Evolutionary conservation across 352 stramenopile genomes (phyloP).

Genomic region (Peronospora tabacina): DNA sequence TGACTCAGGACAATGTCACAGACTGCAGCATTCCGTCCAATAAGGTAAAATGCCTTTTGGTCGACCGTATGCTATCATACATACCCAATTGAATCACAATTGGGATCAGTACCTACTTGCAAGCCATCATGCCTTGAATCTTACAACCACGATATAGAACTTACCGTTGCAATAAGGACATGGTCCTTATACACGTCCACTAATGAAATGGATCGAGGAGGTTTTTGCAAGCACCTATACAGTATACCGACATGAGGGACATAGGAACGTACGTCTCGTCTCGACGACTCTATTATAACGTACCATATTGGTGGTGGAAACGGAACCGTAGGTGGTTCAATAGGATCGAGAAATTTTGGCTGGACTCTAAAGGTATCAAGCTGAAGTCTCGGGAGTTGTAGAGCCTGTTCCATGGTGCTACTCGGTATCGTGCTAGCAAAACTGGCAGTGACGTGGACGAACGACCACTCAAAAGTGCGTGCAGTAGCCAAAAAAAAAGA

Average conservation of each 20-base stretch:
- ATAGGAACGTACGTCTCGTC: too few species aligned
- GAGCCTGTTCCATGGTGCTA: conserved; percentile 41
- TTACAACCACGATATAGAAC: not conserved
- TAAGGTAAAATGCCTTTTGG: conserved; percentile 66
- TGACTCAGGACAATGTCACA: conserved; percentile 79
- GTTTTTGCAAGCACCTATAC: conserved; percentile 38
- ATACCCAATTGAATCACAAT: not conserved
- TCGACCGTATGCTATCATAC: conserved; percentile 56
- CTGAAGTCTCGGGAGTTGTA: conserved; percentile 61
- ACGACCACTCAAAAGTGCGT: conserved; percentile 1
- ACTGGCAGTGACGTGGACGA: conserved; percentile 12
- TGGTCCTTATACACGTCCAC: conserved; percentile 81
- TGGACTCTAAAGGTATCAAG: conserved; percentile 42
- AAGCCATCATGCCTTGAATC: not conserved
- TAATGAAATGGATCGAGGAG: conserved; percentile 50
- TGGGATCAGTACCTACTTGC: too few species aligned
- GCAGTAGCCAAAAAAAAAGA: not conserved
- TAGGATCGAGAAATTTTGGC: conserved; percentile 57
- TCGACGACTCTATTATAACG: not conserved
- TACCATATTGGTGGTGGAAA: conserved; percentile 61
- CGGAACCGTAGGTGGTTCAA: conserved; percentile 57
- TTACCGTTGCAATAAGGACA: conserved; percentile 65
- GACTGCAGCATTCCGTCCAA: conserved; percentile 63
- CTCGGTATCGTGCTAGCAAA: conserved; percentile 3
- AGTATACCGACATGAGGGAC: not conserved